Evolutionary conservation across 352 stramenopile genomes (phyloP), one percentile per base, ranked within the genome.

Genomic region (Aphanomyces astaci): DNA sequence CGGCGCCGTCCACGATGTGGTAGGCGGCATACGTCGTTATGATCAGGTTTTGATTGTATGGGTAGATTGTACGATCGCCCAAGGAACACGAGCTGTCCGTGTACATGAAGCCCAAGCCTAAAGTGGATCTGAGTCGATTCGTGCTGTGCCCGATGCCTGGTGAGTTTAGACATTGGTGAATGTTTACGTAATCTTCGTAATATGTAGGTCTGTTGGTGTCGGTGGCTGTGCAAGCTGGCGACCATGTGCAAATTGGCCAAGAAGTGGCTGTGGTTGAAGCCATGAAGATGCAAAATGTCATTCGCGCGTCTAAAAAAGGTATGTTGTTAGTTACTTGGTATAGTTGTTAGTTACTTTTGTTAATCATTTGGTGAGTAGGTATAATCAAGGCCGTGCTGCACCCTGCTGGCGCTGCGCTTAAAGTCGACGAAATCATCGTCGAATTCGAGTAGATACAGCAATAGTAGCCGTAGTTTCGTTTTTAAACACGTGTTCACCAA

Each of bases 231-330:
- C 63, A 88, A 59, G 82, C 89, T 33, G 95, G 94, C n/a, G 79
- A 98, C 64, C 52, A 87, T n/a, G 94, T 98, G 9, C 88, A 98
- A 76, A 74, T 89, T 15, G 95, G 93, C 33, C 90, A 98, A 75
- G 88, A 97, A 53, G 76, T 98, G 9, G 95, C 90, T 51, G 86
- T 98, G 28, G 89, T 98, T 24, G 95, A 98, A 75, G 96, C 96
- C 17, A 99, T 99, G 96, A 99, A 99, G 77, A 99, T 99, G 96
- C 94, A 98, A 79, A 98, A 98, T 75, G 87, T 98, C 33, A 81
- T 98, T 39, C 88, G 89, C 24, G 91, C 94, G 15, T 82, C 96
- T 73, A 93, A 92, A 73, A 82, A 76, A n/a, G 92, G 88, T 39
- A 68, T n/a, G n/a, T n/a, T n/a, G n/a, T n/a, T n/a, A 9, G 55